A percentile compares a stretch with the other conserved stretches of the same genome.
Evolutionary conservation across 352 stramenopile genomes (phyloP).

Genomic region (Globisporangium recalcitrans): DNA sequence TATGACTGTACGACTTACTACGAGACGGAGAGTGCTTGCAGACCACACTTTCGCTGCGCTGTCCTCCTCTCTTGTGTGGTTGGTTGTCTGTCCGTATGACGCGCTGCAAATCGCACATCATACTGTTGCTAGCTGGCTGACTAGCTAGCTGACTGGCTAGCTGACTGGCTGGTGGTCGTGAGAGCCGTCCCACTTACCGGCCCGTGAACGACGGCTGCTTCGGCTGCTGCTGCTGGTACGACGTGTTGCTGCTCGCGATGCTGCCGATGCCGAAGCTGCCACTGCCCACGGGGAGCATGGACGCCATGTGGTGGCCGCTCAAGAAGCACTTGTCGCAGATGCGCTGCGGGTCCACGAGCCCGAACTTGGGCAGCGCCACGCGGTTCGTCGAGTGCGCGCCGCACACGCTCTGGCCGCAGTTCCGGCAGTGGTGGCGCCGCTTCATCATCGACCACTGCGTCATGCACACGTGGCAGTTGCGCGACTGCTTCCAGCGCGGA

Average conservation of each 20-base stretch:
- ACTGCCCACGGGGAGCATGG: slow-evolving; percentile 26
- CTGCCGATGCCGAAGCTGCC: slow-evolving; percentile 30
- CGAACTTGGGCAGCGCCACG: slow-evolving; percentile 70
- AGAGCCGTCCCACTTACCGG: too few species aligned
- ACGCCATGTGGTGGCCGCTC: slow-evolving; percentile 53
- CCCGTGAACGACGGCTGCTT: slow-evolving; percentile 19
- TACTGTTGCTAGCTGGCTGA: neutral
- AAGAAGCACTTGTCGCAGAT: slow-evolving; percentile 81
- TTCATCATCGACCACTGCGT: slow-evolving; percentile 52
- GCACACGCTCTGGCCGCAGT: slow-evolving; percentile 76
- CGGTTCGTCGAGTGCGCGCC: slow-evolving; percentile 73
- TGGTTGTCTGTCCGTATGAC: neutral
- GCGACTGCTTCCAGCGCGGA: slow-evolving; percentile 71
- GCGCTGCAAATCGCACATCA: neutral
- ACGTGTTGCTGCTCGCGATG: slow-evolving; percentile 26
- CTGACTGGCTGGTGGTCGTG: too few species aligned
- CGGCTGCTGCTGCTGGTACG: slow-evolving; percentile 25
- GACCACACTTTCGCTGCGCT: neutral
- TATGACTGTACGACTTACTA: neutral
- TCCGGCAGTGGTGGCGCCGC: slow-evolving; percentile 78
- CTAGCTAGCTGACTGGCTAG: too few species aligned
- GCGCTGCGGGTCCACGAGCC: slow-evolving; percentile 60
- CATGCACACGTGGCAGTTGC: slow-evolving; percentile 63
- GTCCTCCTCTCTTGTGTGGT: neutral
- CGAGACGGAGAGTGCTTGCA: neutral